Base-by-base conservation (phyloP, 768 basidiomycete species). In the Lepiota venenata region DNA sequence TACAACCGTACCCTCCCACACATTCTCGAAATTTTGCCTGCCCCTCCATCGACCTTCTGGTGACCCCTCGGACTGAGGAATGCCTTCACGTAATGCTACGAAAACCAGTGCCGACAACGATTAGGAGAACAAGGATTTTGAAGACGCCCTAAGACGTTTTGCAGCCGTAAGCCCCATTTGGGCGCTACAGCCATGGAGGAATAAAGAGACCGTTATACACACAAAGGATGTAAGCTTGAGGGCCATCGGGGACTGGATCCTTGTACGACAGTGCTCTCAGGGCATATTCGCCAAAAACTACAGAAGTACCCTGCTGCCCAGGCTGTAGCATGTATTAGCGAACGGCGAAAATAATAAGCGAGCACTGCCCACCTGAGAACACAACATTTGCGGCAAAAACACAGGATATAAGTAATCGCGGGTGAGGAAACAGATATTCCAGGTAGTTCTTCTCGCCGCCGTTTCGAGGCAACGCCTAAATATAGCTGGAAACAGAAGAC, bases 371-470 rank as follows among this genome's bases (percentile, higher is more conserved):
- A 60, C 82, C 63, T 10, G 79, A 63, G 18, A 79, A 64, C 1
- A 82, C 57, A 1, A 73, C 74, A 59, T 80, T 79, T n/a, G 72
- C 65, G 12, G 79, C 77, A 56, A 77, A 85, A 32, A 78, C 57
- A 57, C 75, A 82, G 16, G 79, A 78, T 18, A 71, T 70, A 59
- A 87, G 69, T 43, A 74, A 78, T 43, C 68, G 72, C 10, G 84
- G 85, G n/a, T 69, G 69, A 38, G 73, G 70, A 60, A 72, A 85
- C 25, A 84, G 65, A 58, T 73, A 83, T 57, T 83, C 81, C 49
- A 85, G 68, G 58, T 85, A 87, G 38, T 78, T 82, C 62, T 84
- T 85, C 66, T 86, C 84, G 9, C 79, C 84, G 1, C 84, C 84
- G 39, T 71, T 83, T 11, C 71, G 66, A 0, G 84, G 84, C 1